A percentile compares a stretch with the other conserved stretches of the same genome.
phyloP scores from a whole-genome alignment of 169 alveolate species.

The Besnoitia besnoiti region DNA sequence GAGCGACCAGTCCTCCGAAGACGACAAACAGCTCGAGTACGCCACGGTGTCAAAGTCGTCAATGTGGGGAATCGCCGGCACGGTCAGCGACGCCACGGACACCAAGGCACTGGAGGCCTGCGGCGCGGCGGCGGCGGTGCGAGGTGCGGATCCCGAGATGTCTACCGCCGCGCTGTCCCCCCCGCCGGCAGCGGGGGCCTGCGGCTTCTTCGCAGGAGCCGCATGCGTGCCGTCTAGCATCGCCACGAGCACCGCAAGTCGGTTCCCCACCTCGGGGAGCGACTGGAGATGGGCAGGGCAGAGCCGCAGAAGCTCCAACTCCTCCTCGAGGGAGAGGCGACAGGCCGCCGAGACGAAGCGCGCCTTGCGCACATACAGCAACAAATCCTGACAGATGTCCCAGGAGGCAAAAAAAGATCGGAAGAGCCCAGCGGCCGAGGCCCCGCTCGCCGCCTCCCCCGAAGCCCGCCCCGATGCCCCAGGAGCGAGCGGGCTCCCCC shows the following conservation, averaged over 20 bases:
- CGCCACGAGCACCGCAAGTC: slow-evolving; percentile 64
- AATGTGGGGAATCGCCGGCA: slow-evolving; percentile 69
- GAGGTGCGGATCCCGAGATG: background rate
- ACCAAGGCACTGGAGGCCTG: background rate
- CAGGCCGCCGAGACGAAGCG: slow-evolving; percentile 71
- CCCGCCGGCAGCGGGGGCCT: background rate
- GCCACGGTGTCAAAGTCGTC: slow-evolving; percentile 72
- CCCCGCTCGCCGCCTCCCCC: too few relatives aligned
- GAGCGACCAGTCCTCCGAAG: background rate
- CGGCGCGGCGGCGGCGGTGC: background rate
- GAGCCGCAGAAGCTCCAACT: slow-evolving; percentile 68
- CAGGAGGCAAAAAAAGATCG: slow-evolving; percentile 49
- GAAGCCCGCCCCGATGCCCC: too few relatives aligned
- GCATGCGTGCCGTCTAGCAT: slow-evolving; percentile 23
- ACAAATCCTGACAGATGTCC: slow-evolving; percentile 69
- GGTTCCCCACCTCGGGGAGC: slow-evolving; percentile 69
- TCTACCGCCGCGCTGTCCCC: background rate
- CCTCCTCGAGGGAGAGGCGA: slow-evolving; percentile 72
- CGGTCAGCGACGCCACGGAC: background rate
- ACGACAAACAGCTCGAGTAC: background rate
- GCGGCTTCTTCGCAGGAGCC: background rate
- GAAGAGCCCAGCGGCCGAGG: background rate
- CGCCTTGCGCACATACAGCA: slow-evolving; percentile 54
- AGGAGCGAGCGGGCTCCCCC: background rate
- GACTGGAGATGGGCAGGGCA: slow-evolving; percentile 63